These are phyloP conservation scores for Melampsora americana DNA, from an alignment of 1,284 basidiomycete genomes.

Conservation along the genomic window DNA sequence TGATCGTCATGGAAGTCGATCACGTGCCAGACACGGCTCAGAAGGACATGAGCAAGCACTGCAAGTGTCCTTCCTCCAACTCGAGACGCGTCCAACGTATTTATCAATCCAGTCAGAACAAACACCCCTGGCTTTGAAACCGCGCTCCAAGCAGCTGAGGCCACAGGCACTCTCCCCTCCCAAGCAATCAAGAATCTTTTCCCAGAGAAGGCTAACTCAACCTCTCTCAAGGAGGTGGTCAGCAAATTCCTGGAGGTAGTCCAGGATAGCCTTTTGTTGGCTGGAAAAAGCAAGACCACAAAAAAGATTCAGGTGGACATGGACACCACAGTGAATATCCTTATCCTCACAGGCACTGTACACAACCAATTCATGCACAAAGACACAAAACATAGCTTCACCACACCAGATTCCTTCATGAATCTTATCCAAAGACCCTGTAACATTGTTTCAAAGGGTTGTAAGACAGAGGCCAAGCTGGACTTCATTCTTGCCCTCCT, in stretches of 20 bases:
- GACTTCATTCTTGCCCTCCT: background rate
- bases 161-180: background rate
- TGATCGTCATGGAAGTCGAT: background rate
- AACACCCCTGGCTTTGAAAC: background rate
- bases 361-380: background rate
- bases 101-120: background rate
- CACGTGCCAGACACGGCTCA: background rate
- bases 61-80: background rate
- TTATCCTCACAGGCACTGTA: background rate
- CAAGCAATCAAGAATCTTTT: background rate
- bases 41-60: background rate
- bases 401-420: background rate
- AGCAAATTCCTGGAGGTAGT: background rate
- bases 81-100: background rate
- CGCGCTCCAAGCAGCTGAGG: background rate
- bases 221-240: background rate
- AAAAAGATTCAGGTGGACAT: background rate
- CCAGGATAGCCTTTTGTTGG: background rate
- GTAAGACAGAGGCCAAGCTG: background rate
- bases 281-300: background rate
- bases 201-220: background rate
- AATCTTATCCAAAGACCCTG: background rate
- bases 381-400: background rate
- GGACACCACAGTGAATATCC: background rate
- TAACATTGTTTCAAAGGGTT: background rate